Evolutionary conservation across 768 basidiomycete species (phyloP).

Genomic region (Lactarius deliciosus): DNA sequence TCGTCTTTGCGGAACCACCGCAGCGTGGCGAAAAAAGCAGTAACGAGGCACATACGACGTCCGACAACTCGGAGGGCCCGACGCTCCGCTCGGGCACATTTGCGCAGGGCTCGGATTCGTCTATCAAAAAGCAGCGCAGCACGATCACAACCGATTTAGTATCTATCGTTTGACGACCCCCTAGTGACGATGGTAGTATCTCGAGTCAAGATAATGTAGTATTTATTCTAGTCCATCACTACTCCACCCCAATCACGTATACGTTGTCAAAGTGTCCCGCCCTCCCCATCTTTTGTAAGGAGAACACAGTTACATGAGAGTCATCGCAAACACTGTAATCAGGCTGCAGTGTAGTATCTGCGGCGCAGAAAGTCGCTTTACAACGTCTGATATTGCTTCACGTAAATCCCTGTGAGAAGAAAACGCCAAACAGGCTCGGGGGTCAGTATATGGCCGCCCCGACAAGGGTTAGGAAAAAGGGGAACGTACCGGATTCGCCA

Average conservation of each 20-base stretch:
- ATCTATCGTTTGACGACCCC: neutral
- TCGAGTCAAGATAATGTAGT: neutral
- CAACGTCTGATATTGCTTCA: conserved; percentile 6
- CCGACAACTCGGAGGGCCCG: neutral
- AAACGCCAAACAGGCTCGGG: neutral
- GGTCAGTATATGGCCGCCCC: neutral
- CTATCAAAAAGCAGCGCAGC: neutral
- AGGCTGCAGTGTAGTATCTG: neutral
- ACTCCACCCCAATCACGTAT: neutral
- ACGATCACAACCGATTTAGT: neutral
- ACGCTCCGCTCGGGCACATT: neutral
- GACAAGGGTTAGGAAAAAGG: neutral
- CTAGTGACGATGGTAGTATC: neutral
- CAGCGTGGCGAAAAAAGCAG: too few relatives aligned
- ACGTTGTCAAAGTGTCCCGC: neutral
- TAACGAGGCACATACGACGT: neutral
- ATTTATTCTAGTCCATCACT: neutral
- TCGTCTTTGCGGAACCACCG: conserved; percentile 6
- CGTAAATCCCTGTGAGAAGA: neutral
- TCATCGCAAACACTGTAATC: neutral
- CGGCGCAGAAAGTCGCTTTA: neutral
- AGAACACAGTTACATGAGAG: neutral
- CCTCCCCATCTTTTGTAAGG: neutral
- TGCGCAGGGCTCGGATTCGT: neutral
- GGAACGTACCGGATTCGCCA: conserved; percentile 2